Evolutionary conservation across 371 early-diverging fungal species (phyloP), one percentile per base, ranked within the genome.

Genomic region (Mortierella sp.): DNA sequence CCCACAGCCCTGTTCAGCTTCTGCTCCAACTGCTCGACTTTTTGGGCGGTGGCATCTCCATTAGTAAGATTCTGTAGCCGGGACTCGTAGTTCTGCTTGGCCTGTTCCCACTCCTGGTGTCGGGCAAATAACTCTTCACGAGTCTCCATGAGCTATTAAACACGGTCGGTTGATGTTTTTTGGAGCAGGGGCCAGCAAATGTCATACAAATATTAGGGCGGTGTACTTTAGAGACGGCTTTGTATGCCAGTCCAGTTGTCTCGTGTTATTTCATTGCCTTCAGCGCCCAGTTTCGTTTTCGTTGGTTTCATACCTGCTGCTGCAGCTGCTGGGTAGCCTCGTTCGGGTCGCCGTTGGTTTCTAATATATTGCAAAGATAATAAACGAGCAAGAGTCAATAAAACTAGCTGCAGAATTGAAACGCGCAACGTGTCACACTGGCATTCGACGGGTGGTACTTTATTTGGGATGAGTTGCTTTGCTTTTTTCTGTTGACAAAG

Each of bases 101-200:
- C 73, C 2, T 29, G 70, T 41, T 83, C 84, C 84, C 84, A 79
- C 44, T 79, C 84, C 64, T 72, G 79, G 31, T 76, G 76, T 61
- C 70, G 64, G 40, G 48, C 70, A 34, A 47, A 43, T 4, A 83
- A 64, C 55, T 78, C 83, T 24, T 75, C 76, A n/a, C 70, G 67
- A 4, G 73, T 65, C 1, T 72, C 73, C 34, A 66, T 66, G 29
- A 83, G 64, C 84, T 83, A 66, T 43, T 3, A n/a, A n/a, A 16
- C 47, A 40, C 7, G 14, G 19, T n/a, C n/a, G n/a, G n/a, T n/a
- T n/a, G 19, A 31, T 29, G 10, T 65, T 64, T 22, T 47, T 72
- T 22, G 66, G n/a, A 58, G 48, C 34, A 52, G 29, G 69, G 22
- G 39, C 24, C 39, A 39, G 13, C n/a, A 50, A 44, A 64, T 29